phyloP scores from a whole-genome alignment of 306 rosid genomes.

The Cicer bijugum region DNA sequence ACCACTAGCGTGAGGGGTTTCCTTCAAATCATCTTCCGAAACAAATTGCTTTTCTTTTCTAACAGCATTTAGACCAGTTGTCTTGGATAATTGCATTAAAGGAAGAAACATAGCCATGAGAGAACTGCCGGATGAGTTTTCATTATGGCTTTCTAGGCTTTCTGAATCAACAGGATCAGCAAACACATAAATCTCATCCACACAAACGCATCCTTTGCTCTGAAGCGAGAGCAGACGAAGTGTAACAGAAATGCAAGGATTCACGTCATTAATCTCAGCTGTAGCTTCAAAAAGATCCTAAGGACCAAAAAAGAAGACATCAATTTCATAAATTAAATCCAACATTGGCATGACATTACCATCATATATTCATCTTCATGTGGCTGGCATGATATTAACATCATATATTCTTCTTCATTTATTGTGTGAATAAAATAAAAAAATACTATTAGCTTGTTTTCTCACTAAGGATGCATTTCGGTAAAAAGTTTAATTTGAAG shows the following conservation, averaged over 20 bases:
- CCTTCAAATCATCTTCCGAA: slow-evolving; percentile 41
- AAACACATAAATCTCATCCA: slow-evolving; percentile 84
- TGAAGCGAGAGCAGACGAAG: slow-evolving; percentile 85
- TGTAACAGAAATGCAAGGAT: slow-evolving; percentile 80
- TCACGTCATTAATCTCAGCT: slow-evolving; percentile 71
- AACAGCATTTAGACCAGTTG: slow-evolving; percentile 56
- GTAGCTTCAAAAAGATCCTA: slow-evolving; percentile 94
- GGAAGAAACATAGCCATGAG: slow-evolving; percentile 87
- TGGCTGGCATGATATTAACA: not conserved
- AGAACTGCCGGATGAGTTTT: slow-evolving; percentile 62
- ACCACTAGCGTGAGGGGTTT: slow-evolving; percentile 42
- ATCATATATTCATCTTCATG: not conserved
- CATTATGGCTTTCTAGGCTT: slow-evolving; percentile 49
- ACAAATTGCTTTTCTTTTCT: slow-evolving; percentile 48
- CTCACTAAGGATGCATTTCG: not conserved
- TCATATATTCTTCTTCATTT: not conserved
- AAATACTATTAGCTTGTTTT: not conserved
- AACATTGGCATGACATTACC: not conserved
- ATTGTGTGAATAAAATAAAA: not conserved
- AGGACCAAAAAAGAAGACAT: slow-evolving; percentile 20
- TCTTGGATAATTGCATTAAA: slow-evolving; percentile 74
- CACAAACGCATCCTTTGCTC: slow-evolving; percentile 59
- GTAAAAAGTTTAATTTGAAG: not conserved
- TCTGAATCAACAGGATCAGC: slow-evolving; percentile 76
- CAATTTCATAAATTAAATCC: slow-evolving; percentile 40